Base-by-base conservation (phyloP, 2,329 filamentous ascomycete species). In the Trichoderma lentiforme region DNA sequence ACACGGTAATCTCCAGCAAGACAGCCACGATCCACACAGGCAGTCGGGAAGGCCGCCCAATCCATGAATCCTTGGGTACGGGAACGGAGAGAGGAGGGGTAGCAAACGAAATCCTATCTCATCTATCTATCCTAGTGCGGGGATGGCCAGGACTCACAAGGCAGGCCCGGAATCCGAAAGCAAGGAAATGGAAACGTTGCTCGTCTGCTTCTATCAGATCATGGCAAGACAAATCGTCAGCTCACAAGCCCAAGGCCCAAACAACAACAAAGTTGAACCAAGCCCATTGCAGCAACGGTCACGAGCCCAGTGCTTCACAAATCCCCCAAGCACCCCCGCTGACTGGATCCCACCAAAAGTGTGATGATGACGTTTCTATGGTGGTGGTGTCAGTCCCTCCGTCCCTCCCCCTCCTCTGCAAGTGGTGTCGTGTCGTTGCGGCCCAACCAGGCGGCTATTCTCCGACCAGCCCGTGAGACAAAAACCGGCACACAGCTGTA, bases 1-100 rank as follows among this genome's bases (percentile, higher is more conserved):
- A 70, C 66, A 70, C 66, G 66, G 66, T 70, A 70, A 70, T 70
- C 66, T 70, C 66, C 66, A 70, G 66, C 43, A 70, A 34, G 57
- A 70, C 66, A 70, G 32, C 39, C 56, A 61, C 60, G 57, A 36
- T 70, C 66, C 66, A 70, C 66, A 60, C n/a, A 62, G n/a, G 57
- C 26, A 53, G 43, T 70, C 66, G 66, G 66, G 56, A 70, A 70
- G 66, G 56, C 66, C 66, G 66, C 66, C 57, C 39, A 43, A 43
- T 43, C 39, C 28, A 57, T 61, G 53, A 56, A 43, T 43, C 39
- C 28, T 66, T 61, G 53, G 65, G n/a, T 60, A 60, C 56, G 36
- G 56, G 39, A 43, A 47, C 26, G n/a, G 26, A 28, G 39, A 9
- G 39, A n/a, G 39, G 65, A 61, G 65, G 65, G 65, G 65, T 39